Evolutionary conservation across 208 protist genomes (phyloP).

Genomic region (Naegleria fowleri): DNA sequence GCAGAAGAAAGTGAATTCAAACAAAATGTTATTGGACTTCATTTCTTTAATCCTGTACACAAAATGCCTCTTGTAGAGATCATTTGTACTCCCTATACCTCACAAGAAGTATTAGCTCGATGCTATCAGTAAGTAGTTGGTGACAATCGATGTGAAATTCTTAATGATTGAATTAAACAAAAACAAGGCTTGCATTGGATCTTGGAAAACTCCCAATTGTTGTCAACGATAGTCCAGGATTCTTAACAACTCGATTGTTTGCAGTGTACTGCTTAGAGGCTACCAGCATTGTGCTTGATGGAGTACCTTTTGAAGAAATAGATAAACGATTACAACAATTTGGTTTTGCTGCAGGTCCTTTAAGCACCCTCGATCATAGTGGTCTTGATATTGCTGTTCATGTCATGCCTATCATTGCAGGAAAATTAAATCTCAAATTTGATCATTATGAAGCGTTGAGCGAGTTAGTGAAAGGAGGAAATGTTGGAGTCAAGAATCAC

Average conservation of each 20-base stretch:
- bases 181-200: constrained; percentile 52
- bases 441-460: neutral
- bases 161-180: too few species aligned
- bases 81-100: constrained; percentile 66
- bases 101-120: constrained; percentile 55
- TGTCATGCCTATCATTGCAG: neutral
- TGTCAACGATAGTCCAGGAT: constrained; percentile 72
- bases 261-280: constrained; percentile 73
- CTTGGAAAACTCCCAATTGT: constrained; percentile 83
- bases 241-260: constrained; percentile 71
- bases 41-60: constrained; percentile 85
- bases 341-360: constrained; percentile 80
- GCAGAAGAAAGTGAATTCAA: constrained; percentile 61
- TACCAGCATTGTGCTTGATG: constrained; percentile 56
- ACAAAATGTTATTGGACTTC: constrained; percentile 78
- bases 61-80: constrained; percentile 88
- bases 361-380: constrained; percentile 76
- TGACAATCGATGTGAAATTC: too few species aligned
- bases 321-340: constrained; percentile 68
- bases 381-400: constrained; percentile 76
- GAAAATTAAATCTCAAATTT: neutral
- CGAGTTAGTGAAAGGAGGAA: neutral
- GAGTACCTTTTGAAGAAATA: constrained; percentile 53
- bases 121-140: constrained; percentile 53
- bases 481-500: neutral